These are phyloP conservation scores for Apiotrichum sp. DNA, from an alignment of 1,284 basidiomycete species.

Conservation along the genomic window DNA sequence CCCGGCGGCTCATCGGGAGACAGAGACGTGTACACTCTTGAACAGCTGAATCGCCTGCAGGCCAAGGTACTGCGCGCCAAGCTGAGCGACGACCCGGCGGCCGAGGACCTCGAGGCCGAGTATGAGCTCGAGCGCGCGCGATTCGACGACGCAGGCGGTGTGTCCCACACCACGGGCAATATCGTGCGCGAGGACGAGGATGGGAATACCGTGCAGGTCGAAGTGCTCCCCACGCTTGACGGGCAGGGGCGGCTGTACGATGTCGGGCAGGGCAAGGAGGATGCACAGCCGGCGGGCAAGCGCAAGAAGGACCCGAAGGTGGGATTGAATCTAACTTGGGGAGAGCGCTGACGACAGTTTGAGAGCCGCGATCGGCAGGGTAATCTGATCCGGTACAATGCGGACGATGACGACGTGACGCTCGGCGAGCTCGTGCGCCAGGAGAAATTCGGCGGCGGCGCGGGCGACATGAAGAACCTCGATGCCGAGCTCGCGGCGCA, in stretches of 20 bases:
- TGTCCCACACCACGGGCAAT: constrained; percentile 43
- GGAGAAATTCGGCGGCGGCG: constrained; percentile 82
- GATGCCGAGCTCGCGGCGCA: constrained; percentile 83
- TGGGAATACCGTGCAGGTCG: constrained; percentile 52
- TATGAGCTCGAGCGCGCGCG: constrained; percentile 63
- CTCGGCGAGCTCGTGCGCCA: constrained; percentile 88
- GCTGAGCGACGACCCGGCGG: constrained; percentile 67
- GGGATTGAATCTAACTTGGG: constrained; percentile 4
- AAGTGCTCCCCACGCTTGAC: constrained; percentile 86
- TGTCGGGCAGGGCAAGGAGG: constrained; percentile 60
- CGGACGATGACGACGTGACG: constrained; percentile 79
- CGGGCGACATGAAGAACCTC: constrained; percentile 80
- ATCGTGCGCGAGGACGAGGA: constrained; percentile 22
- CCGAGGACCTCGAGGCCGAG: constrained; percentile 67
- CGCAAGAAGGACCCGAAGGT: constrained; percentile 69
- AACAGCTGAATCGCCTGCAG: constrained; percentile 82
- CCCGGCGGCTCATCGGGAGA: not conserved
- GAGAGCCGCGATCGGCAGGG: constrained; percentile 89
- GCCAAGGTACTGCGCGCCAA: constrained; percentile 88
- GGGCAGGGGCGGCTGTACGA: constrained; percentile 82
- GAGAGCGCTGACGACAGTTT: constrained; percentile 49
- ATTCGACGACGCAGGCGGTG: constrained; percentile 44
- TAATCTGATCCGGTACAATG: constrained; percentile 71
- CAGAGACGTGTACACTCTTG: constrained; percentile 43
- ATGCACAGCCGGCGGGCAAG: constrained; percentile 47